phyloP scores from a whole-genome alignment of 148 eudicot genomes.

The Spergularia bocconei region DNA sequence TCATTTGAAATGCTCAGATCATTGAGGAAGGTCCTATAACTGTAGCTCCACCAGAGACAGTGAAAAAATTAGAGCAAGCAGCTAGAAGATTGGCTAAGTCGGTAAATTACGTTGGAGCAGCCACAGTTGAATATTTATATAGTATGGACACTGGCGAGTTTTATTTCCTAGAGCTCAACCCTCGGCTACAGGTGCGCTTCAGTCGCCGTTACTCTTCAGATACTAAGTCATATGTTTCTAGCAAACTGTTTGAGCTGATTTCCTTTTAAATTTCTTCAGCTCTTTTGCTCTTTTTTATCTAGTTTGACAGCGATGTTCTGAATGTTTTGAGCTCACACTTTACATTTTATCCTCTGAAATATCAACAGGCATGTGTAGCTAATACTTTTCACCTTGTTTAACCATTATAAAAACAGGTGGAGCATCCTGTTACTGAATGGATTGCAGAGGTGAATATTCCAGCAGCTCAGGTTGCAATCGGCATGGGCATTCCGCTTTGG shows the following conservation, averaged over 20 bases:
- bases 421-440: constrained; percentile 99
- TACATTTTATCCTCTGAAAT: neutral
- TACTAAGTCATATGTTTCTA: neutral
- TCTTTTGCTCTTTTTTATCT: no score
- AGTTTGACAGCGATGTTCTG: no score
- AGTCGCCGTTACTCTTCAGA: neutral
- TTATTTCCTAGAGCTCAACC: constrained; percentile 93
- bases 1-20: constrained; percentile 47
- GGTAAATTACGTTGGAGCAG: constrained; percentile 96
- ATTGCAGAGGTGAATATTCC: constrained; percentile 96
- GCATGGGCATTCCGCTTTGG: constrained; percentile 99
- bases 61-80: constrained; percentile 87
- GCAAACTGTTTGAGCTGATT: neutral
- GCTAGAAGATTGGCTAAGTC: constrained; percentile 95
- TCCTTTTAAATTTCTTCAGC: no score
- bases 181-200: constrained; percentile 77
- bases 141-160: constrained; percentile 98
- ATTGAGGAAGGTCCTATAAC: constrained; percentile 99
- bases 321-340: neutral
- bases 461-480: constrained; percentile 97
- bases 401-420: constrained; percentile 57
- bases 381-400: neutral
- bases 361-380: constrained; percentile 2
- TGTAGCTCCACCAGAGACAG: constrained; percentile 78
- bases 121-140: constrained; percentile 94